Evolutionary conservation across 2,329 filamentous ascomycete species (phyloP).

Genomic region (Ilyonectria mors-panacis): DNA sequence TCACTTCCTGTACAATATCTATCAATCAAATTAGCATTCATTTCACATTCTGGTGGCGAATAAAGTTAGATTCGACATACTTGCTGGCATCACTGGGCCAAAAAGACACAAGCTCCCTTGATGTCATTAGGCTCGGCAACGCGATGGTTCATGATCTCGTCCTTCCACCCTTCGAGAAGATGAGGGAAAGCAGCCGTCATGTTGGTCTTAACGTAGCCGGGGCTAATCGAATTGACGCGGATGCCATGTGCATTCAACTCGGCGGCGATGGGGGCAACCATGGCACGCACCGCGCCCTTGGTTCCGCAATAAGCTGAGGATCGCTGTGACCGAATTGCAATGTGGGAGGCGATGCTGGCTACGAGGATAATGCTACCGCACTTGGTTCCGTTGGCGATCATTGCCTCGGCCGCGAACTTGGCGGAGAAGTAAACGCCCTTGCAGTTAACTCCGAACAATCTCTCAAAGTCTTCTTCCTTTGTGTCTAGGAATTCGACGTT

Average conservation of each 20-base stretch:
- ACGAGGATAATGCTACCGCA: constrained; percentile 68
- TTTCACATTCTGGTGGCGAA: background rate
- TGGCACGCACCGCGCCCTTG: constrained; percentile 45
- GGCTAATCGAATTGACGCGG: constrained; percentile 63
- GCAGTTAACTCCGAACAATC: constrained; percentile 75
- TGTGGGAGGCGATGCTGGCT: constrained; percentile 67
- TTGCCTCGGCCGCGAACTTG: constrained; percentile 63
- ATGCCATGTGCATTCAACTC: constrained; percentile 56
- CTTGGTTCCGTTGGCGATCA: constrained; percentile 65
- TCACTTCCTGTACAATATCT: constrained; percentile 60
- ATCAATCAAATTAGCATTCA: background rate
- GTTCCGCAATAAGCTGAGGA: constrained; percentile 54
- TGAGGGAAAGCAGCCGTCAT: constrained; percentile 63
- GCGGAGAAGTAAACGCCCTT: constrained; percentile 74
- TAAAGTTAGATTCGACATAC: constrained; percentile 49
- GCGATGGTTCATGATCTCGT: constrained; percentile 63
- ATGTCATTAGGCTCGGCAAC: constrained; percentile 66
- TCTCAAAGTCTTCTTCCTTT: constrained; percentile 75
- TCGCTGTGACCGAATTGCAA: constrained; percentile 64
- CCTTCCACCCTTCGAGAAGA: constrained; percentile 64
- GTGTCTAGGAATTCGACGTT: constrained; percentile 72
- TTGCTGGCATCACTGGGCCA: constrained; percentile 63
- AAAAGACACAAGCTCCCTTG: constrained; percentile 62
- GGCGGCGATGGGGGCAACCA: constrained; percentile 46
- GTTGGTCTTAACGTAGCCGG: constrained; percentile 60